Evolutionary conservation across 106 monocot genomes (phyloP).

Genomic region (Amphibolis antarctica): DNA sequence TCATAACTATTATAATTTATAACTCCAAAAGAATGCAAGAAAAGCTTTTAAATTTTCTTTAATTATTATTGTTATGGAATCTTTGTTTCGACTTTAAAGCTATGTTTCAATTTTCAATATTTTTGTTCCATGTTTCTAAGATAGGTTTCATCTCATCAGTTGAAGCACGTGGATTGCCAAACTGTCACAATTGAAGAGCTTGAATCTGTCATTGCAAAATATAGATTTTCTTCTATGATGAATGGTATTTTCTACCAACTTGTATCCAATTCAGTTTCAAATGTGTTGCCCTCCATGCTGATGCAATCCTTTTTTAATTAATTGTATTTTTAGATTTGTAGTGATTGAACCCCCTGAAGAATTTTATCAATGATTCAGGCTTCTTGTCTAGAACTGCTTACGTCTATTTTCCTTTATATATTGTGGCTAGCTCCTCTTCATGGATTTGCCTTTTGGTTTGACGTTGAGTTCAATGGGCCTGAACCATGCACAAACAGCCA

Average conservation of each 20-base stretch:
- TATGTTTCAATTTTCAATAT: background rate
- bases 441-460: conserved; percentile 99
- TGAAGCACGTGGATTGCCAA: conserved; percentile 85
- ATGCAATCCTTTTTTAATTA: no score
- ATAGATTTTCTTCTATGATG: conserved; percentile 76
- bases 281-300: no score
- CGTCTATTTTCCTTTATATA: background rate
- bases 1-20: background rate
- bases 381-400: background rate
- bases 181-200: conserved; percentile 53
- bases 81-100: background rate
- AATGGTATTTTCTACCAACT: conserved; percentile 34
- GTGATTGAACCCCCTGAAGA: no score
- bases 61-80: background rate
- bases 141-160: conserved; percentile 29
- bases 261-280: background rate
- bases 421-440: conserved; percentile 65
- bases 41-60: background rate
- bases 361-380: background rate
- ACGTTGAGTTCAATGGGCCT: conserved; percentile 89
- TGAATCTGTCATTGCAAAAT: conserved; percentile 55
- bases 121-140: background rate
- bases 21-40: background rate
- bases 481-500: conserved; percentile 21
- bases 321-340: no score